A percentile compares a stretch with the other conserved stretches of the same genome.
phyloP scores from a whole-genome alignment of 2,329 filamentous ascomycete genomes.

The Parafenestella ontariensis region DNA sequence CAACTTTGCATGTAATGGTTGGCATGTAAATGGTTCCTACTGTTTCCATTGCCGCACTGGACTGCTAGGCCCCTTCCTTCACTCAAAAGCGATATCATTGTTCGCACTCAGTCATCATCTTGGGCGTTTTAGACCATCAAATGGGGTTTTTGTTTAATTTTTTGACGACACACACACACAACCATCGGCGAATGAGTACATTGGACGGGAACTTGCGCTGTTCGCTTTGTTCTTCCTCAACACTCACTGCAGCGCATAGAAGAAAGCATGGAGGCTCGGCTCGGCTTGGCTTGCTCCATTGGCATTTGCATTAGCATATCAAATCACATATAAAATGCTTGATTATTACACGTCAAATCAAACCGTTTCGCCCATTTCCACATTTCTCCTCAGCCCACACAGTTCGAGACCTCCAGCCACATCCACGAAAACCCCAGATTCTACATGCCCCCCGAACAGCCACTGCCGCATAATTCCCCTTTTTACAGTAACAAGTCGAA shows the following conservation, averaged over 20 bases:
- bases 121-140: constrained; percentile 14
- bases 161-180: background rate
- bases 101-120: constrained; percentile 8
- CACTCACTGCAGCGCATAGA: background rate
- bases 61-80: background rate
- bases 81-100: constrained; percentile 9
- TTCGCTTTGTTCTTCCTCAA: background rate
- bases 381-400: background rate
- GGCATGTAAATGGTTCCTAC: constrained; percentile 3
- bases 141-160: constrained; percentile 5
- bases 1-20: constrained; percentile 19
- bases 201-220: background rate
- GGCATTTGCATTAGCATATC: constrained; percentile 1
- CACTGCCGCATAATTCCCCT: background rate
- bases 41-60: constrained; percentile 6
- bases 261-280: background rate
- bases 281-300: too few relatives aligned
- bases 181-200: background rate
- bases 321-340: background rate
- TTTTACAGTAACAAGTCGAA: too few relatives aligned
- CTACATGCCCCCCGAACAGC: background rate
- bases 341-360: too few relatives aligned
- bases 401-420: background rate
- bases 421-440: background rate
- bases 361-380: too few relatives aligned